phyloP scores from a whole-genome alignment of 192 early-diverging fungal genomes.

The Funneliformis geosporum region DNA sequence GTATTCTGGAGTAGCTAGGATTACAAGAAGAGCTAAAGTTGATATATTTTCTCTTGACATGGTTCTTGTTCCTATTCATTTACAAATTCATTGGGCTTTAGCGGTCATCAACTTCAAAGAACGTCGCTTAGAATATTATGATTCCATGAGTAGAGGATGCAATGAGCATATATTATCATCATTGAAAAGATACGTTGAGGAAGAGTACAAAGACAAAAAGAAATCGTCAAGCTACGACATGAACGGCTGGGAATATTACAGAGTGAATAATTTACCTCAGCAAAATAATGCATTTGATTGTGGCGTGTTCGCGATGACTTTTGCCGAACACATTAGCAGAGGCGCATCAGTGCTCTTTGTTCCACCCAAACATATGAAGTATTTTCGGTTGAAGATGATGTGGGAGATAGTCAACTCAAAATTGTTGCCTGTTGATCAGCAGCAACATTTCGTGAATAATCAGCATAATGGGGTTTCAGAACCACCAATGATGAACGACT shows the following conservation, averaged over 20 bases:
- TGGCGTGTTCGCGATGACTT: conserved; percentile 89
- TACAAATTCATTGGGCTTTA: conserved; percentile 75
- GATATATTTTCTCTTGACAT: conserved; percentile 79
- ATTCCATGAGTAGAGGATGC: conserved; percentile 69
- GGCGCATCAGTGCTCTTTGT: conserved; percentile 65
- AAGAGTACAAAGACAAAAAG: conserved; percentile 77
- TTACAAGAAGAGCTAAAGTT: conserved; percentile 69
- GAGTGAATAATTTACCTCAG: conserved; percentile 67
- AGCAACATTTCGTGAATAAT: neutral
- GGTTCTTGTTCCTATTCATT: conserved; percentile 83
- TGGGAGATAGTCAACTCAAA: conserved; percentile 65
- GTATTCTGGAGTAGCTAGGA: conserved; percentile 72
- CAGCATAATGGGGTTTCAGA: neutral
- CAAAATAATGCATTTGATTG: conserved; percentile 93
- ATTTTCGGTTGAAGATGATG: conserved; percentile 70
- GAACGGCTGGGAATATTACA: conserved; percentile 64
- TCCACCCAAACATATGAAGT: conserved; percentile 70
- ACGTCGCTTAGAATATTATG: conserved; percentile 78
- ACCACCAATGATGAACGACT: neutral
- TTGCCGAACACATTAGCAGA: conserved; percentile 75
- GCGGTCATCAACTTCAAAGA: conserved; percentile 59
- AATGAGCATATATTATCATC: neutral
- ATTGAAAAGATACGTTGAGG: conserved; percentile 65
- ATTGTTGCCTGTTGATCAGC: neutral
- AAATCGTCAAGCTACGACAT: conserved; percentile 57